Percentiles rank a stretch among this genome's conserved stretches.
phyloP scores from a whole-genome alignment of 768 basidiomycete genomes.

The Lanmaoa rubissima region DNA sequence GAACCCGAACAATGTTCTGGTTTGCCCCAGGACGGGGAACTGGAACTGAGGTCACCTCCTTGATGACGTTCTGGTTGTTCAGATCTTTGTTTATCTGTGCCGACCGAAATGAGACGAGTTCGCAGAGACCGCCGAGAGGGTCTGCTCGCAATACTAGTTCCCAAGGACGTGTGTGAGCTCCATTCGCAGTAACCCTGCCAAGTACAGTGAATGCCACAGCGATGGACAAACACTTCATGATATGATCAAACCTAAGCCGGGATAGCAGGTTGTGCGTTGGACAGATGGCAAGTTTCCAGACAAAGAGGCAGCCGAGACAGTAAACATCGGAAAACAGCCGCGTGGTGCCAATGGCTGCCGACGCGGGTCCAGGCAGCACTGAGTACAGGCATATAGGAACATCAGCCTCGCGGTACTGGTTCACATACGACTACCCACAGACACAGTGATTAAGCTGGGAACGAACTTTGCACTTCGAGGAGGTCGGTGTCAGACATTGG shows the following conservation, averaged over 20 bases:
- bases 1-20: constrained; percentile 15
- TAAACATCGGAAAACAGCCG: constrained; percentile 8
- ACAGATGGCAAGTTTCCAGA: too few relatives aligned
- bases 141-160: constrained; percentile 25
- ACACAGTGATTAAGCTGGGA: neutral
- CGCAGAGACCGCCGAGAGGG: constrained; percentile 16
- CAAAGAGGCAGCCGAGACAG: neutral
- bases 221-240: constrained; percentile 16
- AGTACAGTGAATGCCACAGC: constrained; percentile 2
- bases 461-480: neutral
- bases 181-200: neutral
- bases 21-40: constrained; percentile 4
- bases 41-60: constrained; percentile 11
- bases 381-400: neutral
- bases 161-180: constrained; percentile 81
- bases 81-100: constrained; percentile 24
- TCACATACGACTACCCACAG: neutral
- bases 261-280: neutral
- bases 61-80: constrained; percentile 5
- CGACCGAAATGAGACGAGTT: constrained; percentile 17
- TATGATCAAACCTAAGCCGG: neutral
- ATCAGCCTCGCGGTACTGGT: neutral
- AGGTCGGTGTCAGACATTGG: neutral
- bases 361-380: neutral
- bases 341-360: neutral